Base-by-base conservation (phyloP, 345 rosid genomes). In the Pelargonium nanum region DNA sequence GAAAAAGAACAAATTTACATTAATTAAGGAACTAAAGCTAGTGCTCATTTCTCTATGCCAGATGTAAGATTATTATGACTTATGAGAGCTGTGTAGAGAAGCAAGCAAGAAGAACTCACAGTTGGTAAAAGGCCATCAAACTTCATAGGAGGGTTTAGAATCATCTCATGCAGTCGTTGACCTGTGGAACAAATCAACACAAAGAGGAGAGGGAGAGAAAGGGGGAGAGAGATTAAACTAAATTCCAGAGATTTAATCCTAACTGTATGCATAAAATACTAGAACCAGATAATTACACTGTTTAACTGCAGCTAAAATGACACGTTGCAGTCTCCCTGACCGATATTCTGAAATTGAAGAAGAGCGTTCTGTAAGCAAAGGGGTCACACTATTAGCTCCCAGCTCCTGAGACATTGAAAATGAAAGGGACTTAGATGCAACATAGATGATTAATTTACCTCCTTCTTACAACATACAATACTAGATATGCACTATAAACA, bases 151-250 rank as follows among this genome's bases (percentile, higher is more conserved):
- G 93, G 88, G 65, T 77, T 84, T 55, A 87, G 62, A 70, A 71
- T 60, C 91, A 87, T 89, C 73, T 82, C 95, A 76, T 85, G 89
- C 69, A 89, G 79, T 62, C 94, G 78, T 66, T 89, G 98, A 78
- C 91, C 97, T 87, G 56, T 53, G 22, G 66, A 53, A 15, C 23
- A 40, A 28, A 51, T 1, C 17, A 22, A 55, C 17, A 23, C 25
- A 24, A 9, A 2, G 32, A 30, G 17, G 16, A 22, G 20, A 23
- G 56, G 40, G 32, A 40, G 9, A 32, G 24, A 21, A 6, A 58
- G 12, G 24, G 30, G 30, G 53, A 57, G 26, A 20, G 58, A 75
- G 59, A 32, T 17, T 51, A 59, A 44, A 21, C 7, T 48, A 62
- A 55, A 25, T 2, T 55, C 26, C 57, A 55, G 15, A 8, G 24